Conservation (phyloP, 2,329 filamentous ascomycete species). For the Phaeophleospora eucalypticola region DNA sequence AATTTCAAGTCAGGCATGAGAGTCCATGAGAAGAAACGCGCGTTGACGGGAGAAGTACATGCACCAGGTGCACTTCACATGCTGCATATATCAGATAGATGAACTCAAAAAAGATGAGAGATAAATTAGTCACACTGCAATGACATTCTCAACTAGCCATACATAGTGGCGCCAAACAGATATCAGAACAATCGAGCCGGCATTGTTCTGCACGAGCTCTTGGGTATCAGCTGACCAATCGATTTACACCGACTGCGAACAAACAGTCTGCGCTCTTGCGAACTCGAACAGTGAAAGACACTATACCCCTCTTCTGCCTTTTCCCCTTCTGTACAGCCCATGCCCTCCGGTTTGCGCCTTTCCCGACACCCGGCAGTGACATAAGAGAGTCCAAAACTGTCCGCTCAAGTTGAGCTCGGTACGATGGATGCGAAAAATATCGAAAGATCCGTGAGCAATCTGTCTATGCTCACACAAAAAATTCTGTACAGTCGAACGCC, state of each 20-base stretch:
- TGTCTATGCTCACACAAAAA: conserved; percentile 8
- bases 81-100: background rate
- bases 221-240: conserved; percentile 21
- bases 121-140: background rate
- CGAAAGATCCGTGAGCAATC: conserved; percentile 3
- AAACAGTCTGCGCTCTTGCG: conserved; percentile 10
- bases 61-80: too few relatives aligned
- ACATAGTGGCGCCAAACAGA: conserved; percentile 9
- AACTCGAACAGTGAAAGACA: conserved; percentile 16
- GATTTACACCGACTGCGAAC: conserved; percentile 10
- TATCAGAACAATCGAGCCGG: conserved; percentile 11
- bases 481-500: conserved; percentile 18
- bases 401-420: background rate
- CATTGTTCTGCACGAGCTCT: conserved; percentile 10
- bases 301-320: conserved; percentile 11
- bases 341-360: conserved; percentile 2
- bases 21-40: too few relatives aligned
- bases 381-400: background rate
- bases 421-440: background rate
- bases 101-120: background rate
- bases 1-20: too few relatives aligned
- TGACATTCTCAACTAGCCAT: too few relatives aligned
- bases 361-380: background rate
- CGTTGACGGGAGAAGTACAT: too few relatives aligned
- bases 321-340: conserved; percentile 14